Evolutionary conservation across 495 filamentous ascomycete genomes (phyloP).

Genomic region (Pyronema domesticum): DNA sequence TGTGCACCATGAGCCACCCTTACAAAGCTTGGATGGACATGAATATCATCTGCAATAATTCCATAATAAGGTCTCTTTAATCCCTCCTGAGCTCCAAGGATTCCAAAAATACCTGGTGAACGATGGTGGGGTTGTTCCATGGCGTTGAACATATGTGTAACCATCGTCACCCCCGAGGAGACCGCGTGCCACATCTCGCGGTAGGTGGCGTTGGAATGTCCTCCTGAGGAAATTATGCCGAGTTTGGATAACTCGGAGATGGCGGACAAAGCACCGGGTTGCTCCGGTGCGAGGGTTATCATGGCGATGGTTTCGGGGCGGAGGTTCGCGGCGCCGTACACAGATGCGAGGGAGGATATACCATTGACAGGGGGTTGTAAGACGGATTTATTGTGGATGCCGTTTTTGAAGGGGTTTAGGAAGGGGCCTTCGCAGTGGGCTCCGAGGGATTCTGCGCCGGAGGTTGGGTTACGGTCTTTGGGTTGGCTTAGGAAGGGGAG

Average conservation of each 20-base stretch:
- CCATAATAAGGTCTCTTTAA: slow-evolving; percentile 41
- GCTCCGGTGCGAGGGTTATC: slow-evolving; percentile 71
- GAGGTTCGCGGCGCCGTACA: slow-evolving; percentile 53
- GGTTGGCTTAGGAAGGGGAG: no score
- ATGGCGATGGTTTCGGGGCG: slow-evolving; percentile 38
- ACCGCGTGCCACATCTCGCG: slow-evolving; percentile 51
- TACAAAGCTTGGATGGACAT: slow-evolving; percentile 45
- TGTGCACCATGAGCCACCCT: slow-evolving; percentile 46
- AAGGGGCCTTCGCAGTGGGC: slow-evolving; percentile 79
- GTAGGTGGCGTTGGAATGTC: slow-evolving; percentile 68
- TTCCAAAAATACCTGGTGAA: slow-evolving; percentile 66
- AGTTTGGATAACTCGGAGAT: slow-evolving; percentile 41
- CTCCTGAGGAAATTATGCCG: slow-evolving; percentile 55
- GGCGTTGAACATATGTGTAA: slow-evolving; percentile 81
- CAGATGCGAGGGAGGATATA: slow-evolving; percentile 41
- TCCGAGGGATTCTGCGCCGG: slow-evolving; percentile 63
- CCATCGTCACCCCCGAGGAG: slow-evolving; percentile 55
- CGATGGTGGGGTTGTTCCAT: slow-evolving; percentile 75
- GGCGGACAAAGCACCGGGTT: slow-evolving; percentile 29
- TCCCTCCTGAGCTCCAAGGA: slow-evolving; percentile 37
- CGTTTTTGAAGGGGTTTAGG: slow-evolving; percentile 49
- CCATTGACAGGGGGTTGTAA: slow-evolving; percentile 35
- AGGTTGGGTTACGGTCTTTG: slow-evolving; percentile 4
- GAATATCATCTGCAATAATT: slow-evolving; percentile 49
- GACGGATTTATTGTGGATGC: slow-evolving; percentile 51